Base-by-base conservation (phyloP, 176 grass and related monocot genomes). In the Aegilops sharonensis region DNA sequence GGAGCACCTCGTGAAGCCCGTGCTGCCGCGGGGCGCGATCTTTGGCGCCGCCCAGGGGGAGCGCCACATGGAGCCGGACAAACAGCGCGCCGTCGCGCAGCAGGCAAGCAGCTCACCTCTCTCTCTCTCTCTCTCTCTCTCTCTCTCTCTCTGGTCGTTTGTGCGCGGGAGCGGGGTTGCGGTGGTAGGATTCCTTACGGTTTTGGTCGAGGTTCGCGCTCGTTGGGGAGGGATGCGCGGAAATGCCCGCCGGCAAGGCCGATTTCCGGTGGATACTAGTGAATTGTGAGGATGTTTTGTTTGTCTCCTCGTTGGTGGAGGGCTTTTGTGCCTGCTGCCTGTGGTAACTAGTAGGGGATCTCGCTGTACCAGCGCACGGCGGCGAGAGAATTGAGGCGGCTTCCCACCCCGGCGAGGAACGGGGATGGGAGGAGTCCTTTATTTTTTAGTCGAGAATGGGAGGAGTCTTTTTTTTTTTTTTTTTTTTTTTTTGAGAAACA, bases 1-100 rank as follows among this genome's bases (percentile, higher is more conserved):
- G 37, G 91, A 92, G 5, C 72, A 90, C 65, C 87, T 98, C 25
- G 89, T 98, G 37, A 5, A 8, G 64, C 91, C 95, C 25, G 79
- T 65, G 27, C 87, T 95, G 14, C 79, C 85, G 54, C 60, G 67
- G 54, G 50, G 50, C 5, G 50, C 50, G 15, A 18, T 54, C 50
- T 54, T 54, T 11, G 68, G 72, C 72, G 42, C 42, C 24, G 12
- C 31, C 34, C 27, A 24, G 66, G 56, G 23, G 15, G 39, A n/a
- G 31, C 56, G 21, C 35, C 12, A 21, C 43, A 11, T 65, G 47
- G 5, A 64, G 14, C 32, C 31, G 23, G 64, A 86, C 45, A 79
- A 90, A 40, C 85, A 95, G 59, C 29, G 85, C 18, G 66, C 27
- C 61, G 76, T 95, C 6, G 92, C 91, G 37, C 88, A 80, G 37